Base-by-base conservation (phyloP, 208 protist species). In the Trypanosoma caninum region DNA sequence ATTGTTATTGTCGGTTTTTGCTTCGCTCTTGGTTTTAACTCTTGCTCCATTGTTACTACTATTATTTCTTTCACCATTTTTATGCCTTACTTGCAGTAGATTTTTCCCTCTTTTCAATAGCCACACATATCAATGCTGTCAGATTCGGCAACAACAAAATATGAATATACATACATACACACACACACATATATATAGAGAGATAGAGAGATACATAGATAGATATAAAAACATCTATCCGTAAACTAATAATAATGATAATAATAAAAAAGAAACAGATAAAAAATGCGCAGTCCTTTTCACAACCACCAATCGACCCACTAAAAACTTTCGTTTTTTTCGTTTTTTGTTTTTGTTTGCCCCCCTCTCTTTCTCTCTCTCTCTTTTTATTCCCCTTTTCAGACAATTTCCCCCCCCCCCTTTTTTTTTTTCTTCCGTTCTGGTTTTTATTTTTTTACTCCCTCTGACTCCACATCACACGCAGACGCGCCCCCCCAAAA, bases 181-280 rank as follows among this genome's bases (percentile, higher is more conserved):
- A 27, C 22, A 58, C 27, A 27, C 52, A 58, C 11, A 58, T 40
- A 53, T 20, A 59, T 30, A 65, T 22, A 66, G 28, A 18, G 8
- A 20, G 20, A 10, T 20, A 10, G 18, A 40, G 37, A 55, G n/a
- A 18, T 20, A 55, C 8, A 40, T 22, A 55, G 7, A 16, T 8
- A 14, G 37, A 8, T 8, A 27, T 25, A 22, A 48, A 6, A 48
- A n/a, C 11, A 56, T 31, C 51, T 18, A n/a, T n/a, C n/a, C n/a
- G n/a, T n/a, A n/a, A n/a, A n/a, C n/a, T n/a, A n/a, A n/a, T n/a
- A n/a, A n/a, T n/a, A n/a, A n/a, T n/a, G n/a, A n/a, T n/a, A n/a
- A n/a, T n/a, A n/a, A n/a, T n/a, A 42, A 2, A 42, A 42, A 22
- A 42, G 6, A n/a, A 8, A n/a, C 6, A 1, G 4, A n/a, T 42